A percentile compares a stretch with the other conserved stretches of the same genome.
Evolutionary conservation across 2,329 filamentous ascomycete species (phyloP).

Genomic region (Talaromyces sp.): DNA sequence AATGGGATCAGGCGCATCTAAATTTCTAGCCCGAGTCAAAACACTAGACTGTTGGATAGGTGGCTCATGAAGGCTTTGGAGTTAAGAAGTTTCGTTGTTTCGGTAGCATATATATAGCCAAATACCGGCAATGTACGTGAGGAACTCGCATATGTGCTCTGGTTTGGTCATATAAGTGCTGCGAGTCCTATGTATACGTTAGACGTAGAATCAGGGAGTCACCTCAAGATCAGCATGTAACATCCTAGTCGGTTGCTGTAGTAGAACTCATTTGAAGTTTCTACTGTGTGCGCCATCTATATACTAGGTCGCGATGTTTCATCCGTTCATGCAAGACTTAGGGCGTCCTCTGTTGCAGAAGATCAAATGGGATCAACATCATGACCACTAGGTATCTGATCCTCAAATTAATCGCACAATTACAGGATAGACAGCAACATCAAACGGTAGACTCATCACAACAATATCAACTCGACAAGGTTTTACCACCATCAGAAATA

Average conservation of each 20-base stretch:
- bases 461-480: not conserved
- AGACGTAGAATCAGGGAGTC: not conserved
- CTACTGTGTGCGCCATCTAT: not conserved
- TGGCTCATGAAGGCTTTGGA: not conserved
- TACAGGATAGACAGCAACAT: not conserved
- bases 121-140: not conserved
- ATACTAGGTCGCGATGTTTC: not conserved
- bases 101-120: not conserved
- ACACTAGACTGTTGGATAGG: not conserved
- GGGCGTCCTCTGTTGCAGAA: not conserved
- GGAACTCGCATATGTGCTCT: too few relatives aligned
- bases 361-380: not conserved
- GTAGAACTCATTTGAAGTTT: not conserved
- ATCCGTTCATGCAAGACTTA: not conserved
- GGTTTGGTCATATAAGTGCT: not conserved
- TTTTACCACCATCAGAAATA: slow-evolving; percentile 37
- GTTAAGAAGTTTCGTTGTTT: too few relatives aligned
- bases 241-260: not conserved
- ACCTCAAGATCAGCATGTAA: not conserved
- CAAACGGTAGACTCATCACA: not conserved
- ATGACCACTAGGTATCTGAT: not conserved
- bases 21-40: not conserved
- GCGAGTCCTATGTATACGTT: not conserved
- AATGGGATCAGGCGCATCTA: not conserved
- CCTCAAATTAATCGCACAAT: not conserved